phyloP scores from a whole-genome alignment of 2,329 filamentous ascomycete genomes.

The Claviceps spartinae region DNA sequence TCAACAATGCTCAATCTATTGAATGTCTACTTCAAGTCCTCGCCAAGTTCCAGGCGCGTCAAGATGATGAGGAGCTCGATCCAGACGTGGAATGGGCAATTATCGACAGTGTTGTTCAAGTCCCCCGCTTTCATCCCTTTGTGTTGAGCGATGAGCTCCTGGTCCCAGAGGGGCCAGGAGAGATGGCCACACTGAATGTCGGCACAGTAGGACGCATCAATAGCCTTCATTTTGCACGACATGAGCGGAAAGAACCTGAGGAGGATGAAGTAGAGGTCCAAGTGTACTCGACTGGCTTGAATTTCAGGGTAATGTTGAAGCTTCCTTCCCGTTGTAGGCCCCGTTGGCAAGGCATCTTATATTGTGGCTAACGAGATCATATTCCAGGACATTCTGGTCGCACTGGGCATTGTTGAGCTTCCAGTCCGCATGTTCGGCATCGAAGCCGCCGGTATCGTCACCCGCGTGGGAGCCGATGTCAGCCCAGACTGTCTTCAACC shows the following conservation, averaged over 20 bases:
- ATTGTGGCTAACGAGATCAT: neutral
- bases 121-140: slow-evolving; percentile 1
- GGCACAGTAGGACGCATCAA: neutral
- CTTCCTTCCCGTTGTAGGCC: too few species aligned
- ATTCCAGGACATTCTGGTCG: slow-evolving; percentile 7
- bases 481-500: slow-evolving; percentile 7
- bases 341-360: too few species aligned
- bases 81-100: slow-evolving; percentile 4
- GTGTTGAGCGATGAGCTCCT: neutral
- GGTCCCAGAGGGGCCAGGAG: neutral
- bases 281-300: neutral
- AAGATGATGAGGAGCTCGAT: neutral
- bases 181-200: neutral
- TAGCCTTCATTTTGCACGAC: neutral
- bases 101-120: neutral
- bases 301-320: neutral
- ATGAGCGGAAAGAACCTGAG: neutral
- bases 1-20: neutral
- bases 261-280: slow-evolving; percentile 1
- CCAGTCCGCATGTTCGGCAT: slow-evolving; percentile 10
- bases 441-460: slow-evolving; percentile 17
- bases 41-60: neutral
- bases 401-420: slow-evolving; percentile 2
- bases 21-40: neutral
- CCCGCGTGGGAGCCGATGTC: slow-evolving; percentile 6